Evolutionary conservation across 176 grass and related monocot species (phyloP).

Genomic region (Phragmites australis): DNA sequence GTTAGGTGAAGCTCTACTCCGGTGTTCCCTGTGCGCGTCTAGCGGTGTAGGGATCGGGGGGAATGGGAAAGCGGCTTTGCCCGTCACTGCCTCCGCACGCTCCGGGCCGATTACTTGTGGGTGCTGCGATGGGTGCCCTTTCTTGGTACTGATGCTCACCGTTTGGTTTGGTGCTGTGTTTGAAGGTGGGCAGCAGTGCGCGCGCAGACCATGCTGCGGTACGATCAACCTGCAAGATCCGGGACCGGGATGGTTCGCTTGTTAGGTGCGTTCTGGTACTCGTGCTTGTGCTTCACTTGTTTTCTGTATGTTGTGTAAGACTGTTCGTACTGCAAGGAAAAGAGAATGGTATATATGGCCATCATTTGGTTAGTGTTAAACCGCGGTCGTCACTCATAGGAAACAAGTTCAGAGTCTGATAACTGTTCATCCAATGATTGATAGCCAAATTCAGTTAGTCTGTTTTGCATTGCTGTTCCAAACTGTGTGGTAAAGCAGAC

Average conservation of each 20-base stretch:
- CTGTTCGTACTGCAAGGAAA: background rate
- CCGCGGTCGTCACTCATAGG: background rate
- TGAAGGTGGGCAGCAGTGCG: constrained; percentile 12
- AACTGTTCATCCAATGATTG: background rate
- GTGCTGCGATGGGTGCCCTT: background rate
- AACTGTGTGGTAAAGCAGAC: background rate
- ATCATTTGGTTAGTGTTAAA: background rate
- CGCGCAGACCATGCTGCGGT: background rate
- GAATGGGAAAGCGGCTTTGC: background rate
- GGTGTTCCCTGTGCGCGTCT: background rate
- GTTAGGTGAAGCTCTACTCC: background rate
- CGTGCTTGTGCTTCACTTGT: background rate
- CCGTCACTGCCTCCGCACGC: background rate
- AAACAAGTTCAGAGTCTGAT: background rate
- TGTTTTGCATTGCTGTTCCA: background rate
- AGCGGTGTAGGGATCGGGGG: background rate
- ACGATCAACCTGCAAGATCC: background rate
- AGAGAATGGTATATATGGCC: background rate
- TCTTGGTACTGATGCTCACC: background rate
- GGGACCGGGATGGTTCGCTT: constrained; percentile 13
- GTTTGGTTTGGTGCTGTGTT: background rate
- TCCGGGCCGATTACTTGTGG: background rate
- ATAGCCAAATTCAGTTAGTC: background rate
- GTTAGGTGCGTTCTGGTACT: constrained; percentile 11
- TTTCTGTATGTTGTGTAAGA: background rate